Percentiles rank a stretch among this genome's conserved stretches.
Evolutionary conservation across 305 asterid genomes (phyloP).

Genomic region (Plantago lanceolata): DNA sequence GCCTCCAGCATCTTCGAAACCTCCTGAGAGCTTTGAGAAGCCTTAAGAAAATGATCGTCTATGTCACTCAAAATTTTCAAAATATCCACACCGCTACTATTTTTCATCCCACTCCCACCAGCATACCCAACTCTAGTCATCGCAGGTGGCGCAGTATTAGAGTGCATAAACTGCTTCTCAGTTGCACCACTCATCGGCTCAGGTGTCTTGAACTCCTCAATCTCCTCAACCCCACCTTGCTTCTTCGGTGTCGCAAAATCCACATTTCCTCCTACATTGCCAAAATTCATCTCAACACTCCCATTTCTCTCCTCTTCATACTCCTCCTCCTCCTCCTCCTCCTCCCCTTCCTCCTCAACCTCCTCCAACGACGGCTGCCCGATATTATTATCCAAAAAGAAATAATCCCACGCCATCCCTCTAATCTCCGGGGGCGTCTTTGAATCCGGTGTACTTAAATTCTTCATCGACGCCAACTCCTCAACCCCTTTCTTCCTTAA

Average conservation of each 20-base stretch:
- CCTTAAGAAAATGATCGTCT: constrained; percentile 88
- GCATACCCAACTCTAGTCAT: constrained; percentile 28
- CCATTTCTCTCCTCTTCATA: constrained; percentile 31
- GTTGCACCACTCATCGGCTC: constrained; percentile 35
- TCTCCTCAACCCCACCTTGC: constrained; percentile 37
- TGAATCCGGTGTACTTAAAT: constrained; percentile 43
- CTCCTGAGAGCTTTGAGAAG: constrained; percentile 81
- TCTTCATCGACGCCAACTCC: constrained; percentile 33
- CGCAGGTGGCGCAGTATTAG: constrained; percentile 75
- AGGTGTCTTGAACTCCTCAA: constrained; percentile 50
- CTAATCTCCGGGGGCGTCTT: constrained; percentile 57
- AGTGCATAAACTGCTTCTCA: constrained; percentile 67
- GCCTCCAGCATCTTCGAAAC: constrained; percentile 97
- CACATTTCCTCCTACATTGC: constrained; percentile 33
- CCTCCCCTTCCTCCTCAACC: constrained; percentile 46
- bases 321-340: constrained; percentile 15
- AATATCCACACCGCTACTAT: constrained; percentile 57
- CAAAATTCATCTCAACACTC: constrained; percentile 26
- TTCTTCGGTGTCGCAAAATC: constrained; percentile 74
- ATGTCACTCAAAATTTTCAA: constrained; percentile 63
- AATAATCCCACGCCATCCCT: constrained; percentile 88
- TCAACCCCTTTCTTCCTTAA: constrained; percentile 43
- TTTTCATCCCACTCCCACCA: constrained; percentile 36
- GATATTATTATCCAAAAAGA: constrained; percentile 50
- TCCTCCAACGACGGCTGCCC: constrained; percentile 38